phyloP scores from a whole-genome alignment of 257 asterid genomes.

The Rauvolfia tetraphylla region DNA sequence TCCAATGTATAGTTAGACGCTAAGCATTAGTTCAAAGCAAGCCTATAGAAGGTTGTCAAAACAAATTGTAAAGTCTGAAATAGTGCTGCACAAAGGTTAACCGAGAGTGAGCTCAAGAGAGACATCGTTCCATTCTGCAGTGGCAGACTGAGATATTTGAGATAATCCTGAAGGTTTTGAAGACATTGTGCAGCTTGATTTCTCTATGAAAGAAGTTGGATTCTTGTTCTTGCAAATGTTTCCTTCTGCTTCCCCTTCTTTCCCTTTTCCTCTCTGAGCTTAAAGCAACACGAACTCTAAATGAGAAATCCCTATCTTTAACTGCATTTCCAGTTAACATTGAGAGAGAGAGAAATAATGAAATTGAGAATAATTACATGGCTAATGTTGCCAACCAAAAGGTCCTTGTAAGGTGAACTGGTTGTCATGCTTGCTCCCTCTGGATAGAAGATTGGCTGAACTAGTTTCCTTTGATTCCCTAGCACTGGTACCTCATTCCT shows the following conservation, averaged over 20 bases:
- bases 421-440: conserved; percentile 7
- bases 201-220: not conserved
- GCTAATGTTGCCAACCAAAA: conserved; percentile 15
- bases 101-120: conserved; percentile 63
- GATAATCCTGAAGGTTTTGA: conserved; percentile 15
- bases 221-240: conserved; percentile 1
- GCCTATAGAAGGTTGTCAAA: not conserved
- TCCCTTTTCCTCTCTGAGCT: conserved; percentile 1
- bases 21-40: not conserved
- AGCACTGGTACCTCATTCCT: conserved; percentile 32
- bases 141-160: not conserved
- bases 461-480: conserved; percentile 18
- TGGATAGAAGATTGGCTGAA: conserved; percentile 1
- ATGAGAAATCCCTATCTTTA: not conserved
- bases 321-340: not conserved
- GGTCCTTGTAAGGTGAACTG: conserved; percentile 25
- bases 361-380: conserved; percentile 14
- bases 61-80: not conserved
- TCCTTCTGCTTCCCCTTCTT: not conserved
- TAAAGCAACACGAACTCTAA: not conserved
- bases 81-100: not conserved
- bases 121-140: conserved; percentile 23
- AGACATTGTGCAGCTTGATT: not conserved
- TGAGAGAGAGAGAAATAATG: not conserved
- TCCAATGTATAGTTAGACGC: not conserved